These are phyloP conservation scores for Yamadazyma olivae DNA, from an alignment of 805 yeast species.

Conservation along the genomic window DNA sequence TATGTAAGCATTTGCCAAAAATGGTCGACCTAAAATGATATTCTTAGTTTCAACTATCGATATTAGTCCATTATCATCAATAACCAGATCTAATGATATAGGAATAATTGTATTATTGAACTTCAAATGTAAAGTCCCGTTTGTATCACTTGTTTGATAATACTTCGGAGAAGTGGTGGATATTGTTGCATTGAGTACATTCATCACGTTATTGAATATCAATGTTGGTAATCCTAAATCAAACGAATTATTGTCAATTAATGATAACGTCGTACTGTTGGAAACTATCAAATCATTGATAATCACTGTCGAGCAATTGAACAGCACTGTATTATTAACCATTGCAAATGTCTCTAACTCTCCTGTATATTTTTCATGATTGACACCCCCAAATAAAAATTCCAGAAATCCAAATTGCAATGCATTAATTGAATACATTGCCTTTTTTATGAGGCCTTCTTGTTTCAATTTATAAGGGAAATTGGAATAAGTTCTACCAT, in stretches of 20 bases:
- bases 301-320: slow-evolving; percentile 2
- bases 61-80: slow-evolving; percentile 4
- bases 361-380: slow-evolving; percentile 24
- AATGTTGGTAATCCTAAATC: slow-evolving; percentile 1
- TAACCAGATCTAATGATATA: slow-evolving; percentile 1
- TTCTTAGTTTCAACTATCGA: slow-evolving; percentile 1
- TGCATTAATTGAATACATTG: slow-evolving; percentile 27
- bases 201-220: slow-evolving; percentile 1
- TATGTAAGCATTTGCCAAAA: slow-evolving; percentile 60
- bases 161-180: slow-evolving; percentile 2
- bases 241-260: slow-evolving; percentile 6
- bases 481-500: slow-evolving; percentile 30
- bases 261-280: background rate
- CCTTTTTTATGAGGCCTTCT: slow-evolving; percentile 31
- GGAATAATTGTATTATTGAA: slow-evolving; percentile 2
- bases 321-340: slow-evolving; percentile 4
- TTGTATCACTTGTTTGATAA: slow-evolving; percentile 1
- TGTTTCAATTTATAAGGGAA: slow-evolving; percentile 31
- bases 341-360: slow-evolving; percentile 20
- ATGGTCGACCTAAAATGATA: slow-evolving; percentile 54
- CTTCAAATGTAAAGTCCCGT: background rate
- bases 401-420: slow-evolving; percentile 24
- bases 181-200: slow-evolving; percentile 1
- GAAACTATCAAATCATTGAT: background rate
- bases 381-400: slow-evolving; percentile 33